Conservation (phyloP, 2,329 filamentous ascomycete species). For the Penicillium brevicompactum region DNA sequence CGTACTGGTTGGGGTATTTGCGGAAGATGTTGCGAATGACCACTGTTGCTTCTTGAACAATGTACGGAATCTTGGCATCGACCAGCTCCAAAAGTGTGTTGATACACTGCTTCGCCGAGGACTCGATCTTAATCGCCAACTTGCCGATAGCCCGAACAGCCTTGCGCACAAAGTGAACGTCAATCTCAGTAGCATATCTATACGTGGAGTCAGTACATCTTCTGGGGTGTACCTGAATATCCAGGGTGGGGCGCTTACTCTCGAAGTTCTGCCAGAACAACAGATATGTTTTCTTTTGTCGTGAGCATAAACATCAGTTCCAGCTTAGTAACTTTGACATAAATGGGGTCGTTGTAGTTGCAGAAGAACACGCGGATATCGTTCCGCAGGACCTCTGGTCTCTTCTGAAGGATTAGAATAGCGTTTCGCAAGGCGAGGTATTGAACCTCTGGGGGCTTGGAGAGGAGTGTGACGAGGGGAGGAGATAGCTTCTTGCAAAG, state of each 20-base stretch:
- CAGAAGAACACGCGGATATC: constrained; percentile 99
- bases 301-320: constrained; percentile 99
- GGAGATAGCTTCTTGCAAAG: constrained; percentile 93
- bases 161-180: constrained; percentile 97
- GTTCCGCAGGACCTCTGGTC: constrained; percentile 90
- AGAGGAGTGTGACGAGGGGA: constrained; percentile 88
- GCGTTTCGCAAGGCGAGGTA: constrained; percentile 94
- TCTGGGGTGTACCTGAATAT: background rate
- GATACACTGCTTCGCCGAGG: constrained; percentile 86
- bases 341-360: constrained; percentile 99
- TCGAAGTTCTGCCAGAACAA: constrained; percentile 88
- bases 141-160: constrained; percentile 97
- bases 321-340: constrained; percentile 98
- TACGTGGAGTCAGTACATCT: constrained; percentile 4
- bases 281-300: constrained; percentile 90
- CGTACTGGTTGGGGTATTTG: constrained; percentile 98
- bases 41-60: constrained; percentile 97
- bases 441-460: constrained; percentile 97
- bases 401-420: constrained; percentile 85
- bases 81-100: constrained; percentile 90
- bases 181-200: constrained; percentile 90
- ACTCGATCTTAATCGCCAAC: constrained; percentile 97
- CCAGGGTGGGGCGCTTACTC: constrained; percentile 61
- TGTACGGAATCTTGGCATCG: constrained; percentile 97
- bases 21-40: constrained; percentile 99